Evolutionary conservation across 2,329 filamentous ascomycete genomes (phyloP), one percentile per base, ranked within the genome.

Genomic region (Beauveria sp.): DNA sequence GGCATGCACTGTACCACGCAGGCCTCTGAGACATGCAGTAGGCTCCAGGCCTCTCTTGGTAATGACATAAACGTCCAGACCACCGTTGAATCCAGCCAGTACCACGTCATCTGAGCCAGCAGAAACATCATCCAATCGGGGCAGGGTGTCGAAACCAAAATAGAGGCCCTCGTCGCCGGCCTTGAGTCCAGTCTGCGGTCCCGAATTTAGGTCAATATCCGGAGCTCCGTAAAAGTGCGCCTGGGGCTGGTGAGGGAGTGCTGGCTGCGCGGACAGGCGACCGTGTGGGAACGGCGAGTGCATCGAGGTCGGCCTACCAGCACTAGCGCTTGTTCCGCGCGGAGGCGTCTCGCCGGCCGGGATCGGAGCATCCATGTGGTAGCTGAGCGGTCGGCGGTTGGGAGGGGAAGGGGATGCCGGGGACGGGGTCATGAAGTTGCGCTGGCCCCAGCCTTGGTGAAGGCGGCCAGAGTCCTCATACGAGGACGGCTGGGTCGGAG

Each of bases 81-180:
- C 87, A 47, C 91, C 90, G 70, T 96, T 89, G 66, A 87, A 91
- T 1, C 92, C 92, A 9, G 91, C 83, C 5, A 96, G 73, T 50
- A 92, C 77, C 28, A 90, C 84, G 71, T 88, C 87, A 68, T 89
- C 82, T 59, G 76, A 75, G 40, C 76, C 76, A 60, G 73, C 68
- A 18, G 66, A 66, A 58, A 72, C 70, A 58, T 75, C 71, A 7
- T 69, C 67, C 46, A 73, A 71, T n/a, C 75, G 72, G 2, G 82
- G 80, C 48, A 96, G 78, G 2, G 80, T 85, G 71, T 96, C 92
- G 67, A 96, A 92, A 6, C 88, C 87, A 70, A 91, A 94, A 70
- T 88, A 90, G 66, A 89, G 91, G 8, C 89, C 90, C 50, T 82
- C 83, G 43, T 87, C 84, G 3, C 87, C 87, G 2, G 86, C 82